Evolutionary conservation across 2,329 filamentous ascomycete genomes (phyloP), one percentile per base, ranked within the genome.

Genomic region (Grosmannia penicillata): DNA sequence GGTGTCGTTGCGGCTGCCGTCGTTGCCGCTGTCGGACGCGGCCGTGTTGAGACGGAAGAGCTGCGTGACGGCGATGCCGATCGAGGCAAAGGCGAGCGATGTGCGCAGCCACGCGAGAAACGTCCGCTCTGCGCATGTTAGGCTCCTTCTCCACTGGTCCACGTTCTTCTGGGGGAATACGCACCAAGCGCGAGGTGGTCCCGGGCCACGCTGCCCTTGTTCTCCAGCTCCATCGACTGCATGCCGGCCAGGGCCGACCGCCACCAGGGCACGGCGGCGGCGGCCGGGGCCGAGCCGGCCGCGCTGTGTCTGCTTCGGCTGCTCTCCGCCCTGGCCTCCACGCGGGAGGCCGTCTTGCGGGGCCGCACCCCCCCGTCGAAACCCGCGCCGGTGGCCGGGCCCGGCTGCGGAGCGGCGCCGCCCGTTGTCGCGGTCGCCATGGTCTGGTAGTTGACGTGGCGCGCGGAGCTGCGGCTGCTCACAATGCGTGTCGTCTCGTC

Each of bases 41-140:
- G 74, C 69, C 0, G 76, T 81, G 61, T 87, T 87, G 41, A 91
- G 74, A 21, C 83, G 78, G 61, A 91, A 89, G 34, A 91, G 72
- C 55, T 91, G 83, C 1, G 83, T 89, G 29, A 91, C 72, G 31
- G 82, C 83, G 43, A 91, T 82, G 41, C 83, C 83, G 47, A 91
- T 89, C 25, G 73, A 81, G 10, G 82, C 81, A 51, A 91, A 91
- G 19, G 80, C 76, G 26, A 91, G 69, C 3, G 80, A 86, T 3
- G 83, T 91, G 37, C 83, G 73, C 31, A 91, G 68, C 83, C 83
- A 91, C 39, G 83, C 83, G 24, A 91, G 72, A 56, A 89, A 91
- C 0, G 83, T 91, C 17, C 83, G 72, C 58, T 91, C 83, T 86
- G 47, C 14, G 15, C 9, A 17, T 33, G 9, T 24, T 33, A 10